A percentile compares a stretch with the other conserved stretches of the same genome.
Evolutionary conservation across 495 filamentous ascomycete genomes (phyloP).

Genomic region (Neurospora pannonica): DNA sequence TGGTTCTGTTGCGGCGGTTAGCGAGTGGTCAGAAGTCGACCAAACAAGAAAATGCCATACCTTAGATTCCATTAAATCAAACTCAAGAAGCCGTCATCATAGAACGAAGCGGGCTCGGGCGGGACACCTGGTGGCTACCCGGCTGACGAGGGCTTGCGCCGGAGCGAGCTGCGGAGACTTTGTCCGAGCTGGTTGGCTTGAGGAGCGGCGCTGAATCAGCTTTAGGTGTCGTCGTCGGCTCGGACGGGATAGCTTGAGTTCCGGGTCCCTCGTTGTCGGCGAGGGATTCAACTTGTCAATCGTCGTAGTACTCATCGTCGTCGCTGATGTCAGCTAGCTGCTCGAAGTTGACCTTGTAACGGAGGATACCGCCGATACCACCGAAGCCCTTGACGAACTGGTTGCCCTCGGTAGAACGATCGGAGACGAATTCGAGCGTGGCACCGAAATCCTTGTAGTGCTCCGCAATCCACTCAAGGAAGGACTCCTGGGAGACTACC

Average conservation of each 20-base stretch:
- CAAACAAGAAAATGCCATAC: slow-evolving; percentile 9
- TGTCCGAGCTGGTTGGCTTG: slow-evolving; percentile 30
- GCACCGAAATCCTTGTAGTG: slow-evolving; percentile 96
- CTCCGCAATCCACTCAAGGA: slow-evolving; percentile 98
- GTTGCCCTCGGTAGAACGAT: slow-evolving; percentile 93
- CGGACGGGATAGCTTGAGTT: slow-evolving; percentile 58
- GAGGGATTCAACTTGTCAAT: slow-evolving; percentile 94
- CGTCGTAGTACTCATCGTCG: slow-evolving; percentile 99
- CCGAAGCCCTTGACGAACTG: slow-evolving; percentile 99
- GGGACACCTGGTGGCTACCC: slow-evolving; percentile 31
- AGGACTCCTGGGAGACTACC: slow-evolving; percentile 68
- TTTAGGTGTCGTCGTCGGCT: slow-evolving; percentile 34
- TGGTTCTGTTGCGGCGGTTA: background rate
- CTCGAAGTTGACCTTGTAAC: slow-evolving; percentile 99
- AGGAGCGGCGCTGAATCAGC: slow-evolving; percentile 19
- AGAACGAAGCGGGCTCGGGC: slow-evolving; percentile 51
- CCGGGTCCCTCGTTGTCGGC: slow-evolving; percentile 72
- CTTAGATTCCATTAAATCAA: slow-evolving; percentile 16
- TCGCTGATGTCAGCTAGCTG: slow-evolving; percentile 90
- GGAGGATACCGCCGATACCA: slow-evolving; percentile 92
- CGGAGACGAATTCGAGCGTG: slow-evolving; percentile 93
- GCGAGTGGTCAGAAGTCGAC: background rate
- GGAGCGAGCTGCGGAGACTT: slow-evolving; percentile 26
- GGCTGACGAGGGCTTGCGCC: slow-evolving; percentile 27
- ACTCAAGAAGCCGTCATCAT: slow-evolving; percentile 50